Base-by-base conservation (phyloP, 768 basidiomycete species). In the Tricholoma sp. region DNA sequence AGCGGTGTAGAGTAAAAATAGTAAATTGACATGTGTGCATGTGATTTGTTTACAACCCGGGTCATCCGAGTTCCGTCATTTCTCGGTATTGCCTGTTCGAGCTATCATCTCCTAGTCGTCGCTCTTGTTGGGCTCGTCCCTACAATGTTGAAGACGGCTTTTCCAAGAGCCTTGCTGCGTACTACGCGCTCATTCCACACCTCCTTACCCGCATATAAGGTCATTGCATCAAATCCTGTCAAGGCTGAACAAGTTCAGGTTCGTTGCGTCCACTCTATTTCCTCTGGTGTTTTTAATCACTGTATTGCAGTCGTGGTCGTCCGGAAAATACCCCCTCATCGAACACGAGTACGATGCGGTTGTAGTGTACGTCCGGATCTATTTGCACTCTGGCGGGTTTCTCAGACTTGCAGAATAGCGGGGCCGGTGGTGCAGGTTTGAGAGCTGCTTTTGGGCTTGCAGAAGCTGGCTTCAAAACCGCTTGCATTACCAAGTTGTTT, bases 301-400 rank as follows among this genome's bases (percentile, higher is more conserved):
- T 55, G 15, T n/a, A 42, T 44, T 64, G 42, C 59, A 89, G 84
- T 84, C 84, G 36, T 88, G 85, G 86, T 80, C 85, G 47, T 88
- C 85, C 39, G 91, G 89, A 50, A 92, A 94, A 69, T 99, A 98
- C 70, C 93, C 96, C 17, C 79, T 99, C 59, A 94, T 99, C 64
- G 97, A 99, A 70, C 97, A 99, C 70, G 95, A 98, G 72, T 98
- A 94, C 72, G 96, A 99, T 79, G 96, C 96, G 15, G 88, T 99
- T 64, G 96, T 98, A 56, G 93, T 98, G 94, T 97, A 68, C 73
- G 95, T 81, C n/a, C 37, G n/a, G 56, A 15, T 37, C n/a, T 12
- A 37, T 49, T 59, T 42, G n/a, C 15, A 10, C 2, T 49, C 29
- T n/a, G 47, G 5, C 6, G 8, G 17, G 29, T 56, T 29, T 6